These are phyloP conservation scores for Chiua virens DNA, from an alignment of 768 basidiomycete genomes.

Conservation along the genomic window DNA sequence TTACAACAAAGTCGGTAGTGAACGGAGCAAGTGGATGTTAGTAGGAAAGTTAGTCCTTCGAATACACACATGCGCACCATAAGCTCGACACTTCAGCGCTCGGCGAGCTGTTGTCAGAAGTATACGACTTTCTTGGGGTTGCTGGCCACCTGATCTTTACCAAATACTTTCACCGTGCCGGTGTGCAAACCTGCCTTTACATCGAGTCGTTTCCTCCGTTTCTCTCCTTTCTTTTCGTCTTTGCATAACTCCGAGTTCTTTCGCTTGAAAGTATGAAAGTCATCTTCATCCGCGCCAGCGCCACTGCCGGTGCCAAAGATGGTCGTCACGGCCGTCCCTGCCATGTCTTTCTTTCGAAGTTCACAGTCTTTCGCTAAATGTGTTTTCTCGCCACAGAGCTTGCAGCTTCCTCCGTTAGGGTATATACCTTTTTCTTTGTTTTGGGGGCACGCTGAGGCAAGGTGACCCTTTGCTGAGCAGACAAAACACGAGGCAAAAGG, in stretches of 20 bases:
- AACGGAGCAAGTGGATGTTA: too few relatives aligned
- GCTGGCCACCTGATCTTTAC: constrained; percentile 21
- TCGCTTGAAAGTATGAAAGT: constrained; percentile 83
- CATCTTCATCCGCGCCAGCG: constrained; percentile 91
- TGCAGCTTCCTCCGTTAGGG: constrained; percentile 88
- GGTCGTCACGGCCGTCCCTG: constrained; percentile 21
- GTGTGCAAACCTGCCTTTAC: constrained; percentile 47
- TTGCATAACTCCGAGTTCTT: constrained; percentile 57
- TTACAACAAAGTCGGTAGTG: too few relatives aligned
- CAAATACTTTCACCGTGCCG: constrained; percentile 38
- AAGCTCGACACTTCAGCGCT: too few relatives aligned
- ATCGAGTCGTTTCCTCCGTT: constrained; percentile 40
- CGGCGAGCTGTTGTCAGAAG: constrained; percentile 35
- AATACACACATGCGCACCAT: too few relatives aligned
- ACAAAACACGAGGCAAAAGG: constrained; percentile 94
- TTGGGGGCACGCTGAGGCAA: constrained; percentile 79
- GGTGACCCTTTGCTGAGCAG: constrained; percentile 80
- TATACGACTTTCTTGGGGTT: constrained; percentile 47
- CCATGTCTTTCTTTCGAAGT: constrained; percentile 55
- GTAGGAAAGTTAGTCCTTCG: too few relatives aligned
- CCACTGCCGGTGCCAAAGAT: constrained; percentile 39
- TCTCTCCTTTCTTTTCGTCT: constrained; percentile 53
- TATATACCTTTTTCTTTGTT: constrained; percentile 84
- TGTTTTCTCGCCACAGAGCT: constrained; percentile 79
- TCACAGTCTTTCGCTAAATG: constrained; percentile 87